Conservation (phyloP, 495 filamentous ascomycete species). For the Hyaloscypha hepaticicola region DNA sequence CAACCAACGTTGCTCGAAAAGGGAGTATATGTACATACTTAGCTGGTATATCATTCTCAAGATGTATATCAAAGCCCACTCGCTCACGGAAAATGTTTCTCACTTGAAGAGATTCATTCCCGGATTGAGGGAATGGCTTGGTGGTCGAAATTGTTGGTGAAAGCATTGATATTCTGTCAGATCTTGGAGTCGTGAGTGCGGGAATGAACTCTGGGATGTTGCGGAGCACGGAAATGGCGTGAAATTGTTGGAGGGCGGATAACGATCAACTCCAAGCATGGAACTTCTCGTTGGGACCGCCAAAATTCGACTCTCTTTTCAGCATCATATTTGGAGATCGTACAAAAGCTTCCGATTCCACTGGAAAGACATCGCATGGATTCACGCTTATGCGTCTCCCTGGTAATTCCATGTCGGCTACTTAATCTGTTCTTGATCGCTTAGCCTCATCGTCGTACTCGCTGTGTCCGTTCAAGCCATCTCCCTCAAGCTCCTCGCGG, state of each 20-base stretch:
- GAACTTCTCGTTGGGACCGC: not conserved
- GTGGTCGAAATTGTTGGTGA: not conserved
- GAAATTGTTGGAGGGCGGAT: not conserved
- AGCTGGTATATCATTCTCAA: no score
- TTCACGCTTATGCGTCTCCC: not conserved
- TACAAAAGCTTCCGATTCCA: not conserved
- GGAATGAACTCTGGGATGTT: not conserved
- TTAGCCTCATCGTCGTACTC: conserved; percentile 27
- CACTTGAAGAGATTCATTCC: no score
- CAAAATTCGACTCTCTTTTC: not conserved
- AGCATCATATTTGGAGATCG: not conserved
- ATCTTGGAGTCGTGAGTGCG: not conserved
- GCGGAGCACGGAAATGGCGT: not conserved
- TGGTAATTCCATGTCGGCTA: not conserved
- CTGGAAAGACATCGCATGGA: not conserved
- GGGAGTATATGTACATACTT: not conserved
- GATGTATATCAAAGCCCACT: no score
- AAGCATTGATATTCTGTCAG: not conserved
- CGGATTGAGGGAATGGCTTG: not conserved
- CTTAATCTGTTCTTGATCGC: conserved; percentile 26
- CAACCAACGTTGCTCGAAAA: no score
- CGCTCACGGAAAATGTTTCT: no score
- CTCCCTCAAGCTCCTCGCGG: conserved; percentile 39
- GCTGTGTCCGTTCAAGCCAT: conserved; percentile 26
- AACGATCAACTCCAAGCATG: not conserved